These are phyloP conservation scores for Nothophoma quercina DNA, from an alignment of 2,329 filamentous ascomycete species.

Conservation along the genomic window DNA sequence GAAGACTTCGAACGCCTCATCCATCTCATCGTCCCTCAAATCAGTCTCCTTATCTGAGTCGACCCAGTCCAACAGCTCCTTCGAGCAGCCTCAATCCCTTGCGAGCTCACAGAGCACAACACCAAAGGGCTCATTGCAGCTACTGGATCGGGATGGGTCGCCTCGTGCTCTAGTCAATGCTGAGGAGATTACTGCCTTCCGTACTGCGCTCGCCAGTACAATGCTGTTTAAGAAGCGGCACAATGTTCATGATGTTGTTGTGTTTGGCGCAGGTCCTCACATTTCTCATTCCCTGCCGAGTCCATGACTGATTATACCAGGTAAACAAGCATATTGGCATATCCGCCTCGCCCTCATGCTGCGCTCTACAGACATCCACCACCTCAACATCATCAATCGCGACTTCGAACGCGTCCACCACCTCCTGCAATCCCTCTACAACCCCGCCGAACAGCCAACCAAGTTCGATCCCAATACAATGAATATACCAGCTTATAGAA, in stretches of 20 bases:
- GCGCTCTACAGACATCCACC: slow-evolving; percentile 72
- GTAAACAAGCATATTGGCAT: slow-evolving; percentile 91
- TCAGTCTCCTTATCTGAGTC: slow-evolving; percentile 40
- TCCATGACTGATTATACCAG: background rate
- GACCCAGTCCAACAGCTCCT: slow-evolving; percentile 29
- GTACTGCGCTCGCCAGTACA: slow-evolving; percentile 70
- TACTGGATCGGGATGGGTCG: slow-evolving; percentile 65
- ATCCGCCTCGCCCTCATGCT: slow-evolving; percentile 82
- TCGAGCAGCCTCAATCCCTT: slow-evolving; percentile 28
- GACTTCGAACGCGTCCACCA: slow-evolving; percentile 66
- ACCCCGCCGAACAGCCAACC: slow-evolving; percentile 48
- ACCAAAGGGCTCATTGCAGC: slow-evolving; percentile 64
- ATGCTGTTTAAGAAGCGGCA: slow-evolving; percentile 69
- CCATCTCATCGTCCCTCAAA: slow-evolving; percentile 45
- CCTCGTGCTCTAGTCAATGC: slow-evolving; percentile 71
- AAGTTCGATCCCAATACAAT: slow-evolving; percentile 20
- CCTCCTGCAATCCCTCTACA: slow-evolving; percentile 64
- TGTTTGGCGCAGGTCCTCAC: slow-evolving; percentile 90
- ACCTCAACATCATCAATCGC: slow-evolving; percentile 84
- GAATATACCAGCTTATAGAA: slow-evolving; percentile 25
- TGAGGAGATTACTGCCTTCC: slow-evolving; percentile 72
- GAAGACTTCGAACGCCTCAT: slow-evolving; percentile 35
- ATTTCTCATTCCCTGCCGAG: too few species aligned
- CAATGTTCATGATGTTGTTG: slow-evolving; percentile 75
- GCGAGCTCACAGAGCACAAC: slow-evolving; percentile 49